phyloP scores from a whole-genome alignment of 1,139 yeast species.

The Lodderomyces margitis region DNA sequence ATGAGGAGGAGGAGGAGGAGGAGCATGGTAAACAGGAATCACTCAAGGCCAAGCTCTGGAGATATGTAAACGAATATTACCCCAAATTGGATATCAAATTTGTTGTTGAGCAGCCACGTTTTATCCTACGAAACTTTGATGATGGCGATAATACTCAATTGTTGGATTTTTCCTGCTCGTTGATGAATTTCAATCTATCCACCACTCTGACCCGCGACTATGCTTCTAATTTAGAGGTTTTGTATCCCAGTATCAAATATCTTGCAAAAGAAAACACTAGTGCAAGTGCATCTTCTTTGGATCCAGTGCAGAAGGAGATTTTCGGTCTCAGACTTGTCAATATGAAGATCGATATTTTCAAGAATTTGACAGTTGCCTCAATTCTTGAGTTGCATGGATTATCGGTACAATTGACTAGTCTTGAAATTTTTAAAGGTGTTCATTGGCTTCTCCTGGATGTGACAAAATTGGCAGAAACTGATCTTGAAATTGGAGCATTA shows the following conservation, averaged over 20 bases:
- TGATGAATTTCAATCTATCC: constrained; percentile 34
- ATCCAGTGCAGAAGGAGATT: constrained; percentile 24
- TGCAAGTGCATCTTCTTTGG: constrained; percentile 9
- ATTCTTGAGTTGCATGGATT: constrained; percentile 23
- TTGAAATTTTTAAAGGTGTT: constrained; percentile 34
- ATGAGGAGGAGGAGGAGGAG: constrained; percentile 5
- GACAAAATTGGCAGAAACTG: constrained; percentile 25
- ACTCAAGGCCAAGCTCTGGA: constrained; percentile 12
- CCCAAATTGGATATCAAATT: constrained; percentile 42
- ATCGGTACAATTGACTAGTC: constrained; percentile 27
- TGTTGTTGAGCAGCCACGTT: constrained; percentile 45
- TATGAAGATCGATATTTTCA: constrained; percentile 26
- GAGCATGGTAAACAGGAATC: constrained; percentile 7
- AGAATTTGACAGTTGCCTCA: constrained; percentile 29
- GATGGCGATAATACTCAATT: constrained; percentile 24
- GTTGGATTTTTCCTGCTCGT: constrained; percentile 37
- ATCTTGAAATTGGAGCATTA: constrained; percentile 29
- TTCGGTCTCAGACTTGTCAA: constrained; percentile 13
- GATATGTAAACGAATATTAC: constrained; percentile 38
- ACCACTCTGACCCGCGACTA: constrained; percentile 38
- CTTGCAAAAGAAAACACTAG: constrained; percentile 22
- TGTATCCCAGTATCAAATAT: constrained; percentile 34
- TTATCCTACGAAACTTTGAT: constrained; percentile 32
- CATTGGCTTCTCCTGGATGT: constrained; percentile 28
- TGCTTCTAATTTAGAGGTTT: constrained; percentile 33